Evolutionary conservation across 2,329 filamentous ascomycete species (phyloP).

Genomic region (Monosporascus ibericus): DNA sequence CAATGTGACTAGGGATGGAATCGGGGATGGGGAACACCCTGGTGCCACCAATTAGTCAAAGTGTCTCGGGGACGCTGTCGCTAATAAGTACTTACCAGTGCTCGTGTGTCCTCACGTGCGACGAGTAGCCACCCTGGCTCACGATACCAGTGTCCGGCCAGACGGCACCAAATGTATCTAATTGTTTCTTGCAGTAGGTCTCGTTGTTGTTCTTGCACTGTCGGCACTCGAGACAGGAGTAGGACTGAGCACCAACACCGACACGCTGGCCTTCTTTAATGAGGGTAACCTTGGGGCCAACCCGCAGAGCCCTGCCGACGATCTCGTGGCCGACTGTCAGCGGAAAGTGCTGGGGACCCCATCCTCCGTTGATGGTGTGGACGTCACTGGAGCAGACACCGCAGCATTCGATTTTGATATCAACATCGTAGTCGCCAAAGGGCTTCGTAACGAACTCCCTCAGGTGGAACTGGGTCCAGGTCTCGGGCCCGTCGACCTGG

Average conservation of each 20-base stretch:
- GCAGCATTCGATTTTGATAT: conserved; percentile 79
- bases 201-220: conserved; percentile 62
- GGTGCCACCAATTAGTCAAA: conserved; percentile 2
- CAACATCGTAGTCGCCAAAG: conserved; percentile 81
- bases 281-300: conserved; percentile 58
- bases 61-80: not conserved
- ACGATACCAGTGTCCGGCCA: conserved; percentile 57
- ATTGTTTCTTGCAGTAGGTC: conserved; percentile 58
- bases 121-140: conserved; percentile 55
- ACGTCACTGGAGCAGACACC: conserved; percentile 70
- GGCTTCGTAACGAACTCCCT: conserved; percentile 77
- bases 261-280: conserved; percentile 58
- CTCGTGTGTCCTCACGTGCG: conserved; percentile 67
- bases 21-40: conserved; percentile 71
- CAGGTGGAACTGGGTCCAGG: conserved; percentile 58
- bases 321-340: conserved; percentile 64
- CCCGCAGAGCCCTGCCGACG: conserved; percentile 60
- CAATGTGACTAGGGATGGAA: conserved; percentile 52
- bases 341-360: conserved; percentile 38
- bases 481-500: conserved; percentile 48
- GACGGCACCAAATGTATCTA: conserved; percentile 53
- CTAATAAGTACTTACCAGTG: conserved; percentile 47
- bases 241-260: conserved; percentile 63
- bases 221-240: conserved; percentile 58
- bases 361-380: conserved; percentile 64